Percentiles rank a stretch among this genome's conserved stretches.
Conservation (phyloP, 140 eudicot species). For the Anethum foeniculum region DNA sequence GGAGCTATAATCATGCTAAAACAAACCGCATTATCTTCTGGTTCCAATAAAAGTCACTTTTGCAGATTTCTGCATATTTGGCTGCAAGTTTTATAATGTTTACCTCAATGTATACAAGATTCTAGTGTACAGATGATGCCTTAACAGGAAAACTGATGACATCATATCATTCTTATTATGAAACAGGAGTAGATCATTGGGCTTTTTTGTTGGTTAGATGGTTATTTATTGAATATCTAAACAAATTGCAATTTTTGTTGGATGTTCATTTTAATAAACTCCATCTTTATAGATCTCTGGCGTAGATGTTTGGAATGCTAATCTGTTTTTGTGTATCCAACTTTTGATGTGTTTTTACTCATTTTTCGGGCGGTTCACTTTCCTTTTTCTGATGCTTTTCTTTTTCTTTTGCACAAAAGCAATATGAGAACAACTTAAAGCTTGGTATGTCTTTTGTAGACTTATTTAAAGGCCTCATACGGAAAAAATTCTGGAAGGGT, state of each 20-base stretch:
- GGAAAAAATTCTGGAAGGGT: constrained; percentile 68
- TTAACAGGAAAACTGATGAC: neutral
- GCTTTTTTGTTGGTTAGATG: neutral
- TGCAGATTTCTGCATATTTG: neutral
- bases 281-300: neutral
- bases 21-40: neutral
- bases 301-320: neutral
- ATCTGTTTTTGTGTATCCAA: neutral
- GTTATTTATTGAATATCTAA: neutral
- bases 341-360: neutral
- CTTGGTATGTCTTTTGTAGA: constrained; percentile 31
- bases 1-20: neutral
- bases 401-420: neutral
- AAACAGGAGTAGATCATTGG: neutral
- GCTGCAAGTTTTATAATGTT: neutral
- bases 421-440: constrained; percentile 7
- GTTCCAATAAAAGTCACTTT: neutral
- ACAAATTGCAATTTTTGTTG: neutral
- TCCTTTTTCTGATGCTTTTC: neutral
- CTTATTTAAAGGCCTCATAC: constrained; percentile 58
- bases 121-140: neutral
- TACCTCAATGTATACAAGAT: neutral
- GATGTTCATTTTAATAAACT: neutral
- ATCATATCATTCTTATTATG: neutral
- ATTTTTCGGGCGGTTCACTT: neutral